A percentile compares a stretch with the other conserved stretches of the same genome.
phyloP scores from a whole-genome alignment of 495 filamentous ascomycete species.

The Chaetomium tenue region DNA sequence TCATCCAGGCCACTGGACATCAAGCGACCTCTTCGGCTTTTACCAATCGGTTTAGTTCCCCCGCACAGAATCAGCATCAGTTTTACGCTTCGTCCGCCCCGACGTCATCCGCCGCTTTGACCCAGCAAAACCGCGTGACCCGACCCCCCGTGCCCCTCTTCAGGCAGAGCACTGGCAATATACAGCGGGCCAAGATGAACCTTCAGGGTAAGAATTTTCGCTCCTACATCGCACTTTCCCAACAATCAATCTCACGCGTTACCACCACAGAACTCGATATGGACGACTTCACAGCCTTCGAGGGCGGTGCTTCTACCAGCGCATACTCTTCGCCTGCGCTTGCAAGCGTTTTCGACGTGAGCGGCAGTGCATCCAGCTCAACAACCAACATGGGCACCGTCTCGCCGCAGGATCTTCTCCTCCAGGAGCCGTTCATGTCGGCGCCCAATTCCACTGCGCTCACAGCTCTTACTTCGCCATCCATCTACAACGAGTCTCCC shows the following conservation, averaged over 20 bases:
- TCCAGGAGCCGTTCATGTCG: constrained; percentile 62
- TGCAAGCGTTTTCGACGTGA: constrained; percentile 47
- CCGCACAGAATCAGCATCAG: constrained; percentile 46
- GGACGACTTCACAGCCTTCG: constrained; percentile 53
- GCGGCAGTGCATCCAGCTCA: constrained; percentile 42
- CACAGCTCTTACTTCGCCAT: constrained; percentile 82
- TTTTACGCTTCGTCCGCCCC: constrained; percentile 57
- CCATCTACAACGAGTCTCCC: constrained; percentile 71
- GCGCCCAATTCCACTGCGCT: constrained; percentile 80
- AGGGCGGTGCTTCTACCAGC: constrained; percentile 48
- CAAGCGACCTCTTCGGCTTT: constrained; percentile 56
- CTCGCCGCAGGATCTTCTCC: constrained; percentile 80
- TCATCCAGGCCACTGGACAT: constrained; percentile 59
- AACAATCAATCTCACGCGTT: constrained; percentile 42
- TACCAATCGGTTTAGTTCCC: constrained; percentile 55
- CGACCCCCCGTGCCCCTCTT: constrained; percentile 53
- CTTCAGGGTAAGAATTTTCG: constrained; percentile 40
- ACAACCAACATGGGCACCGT: constrained; percentile 63
- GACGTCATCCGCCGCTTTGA: constrained; percentile 46
- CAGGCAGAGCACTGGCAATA: constrained; percentile 47
- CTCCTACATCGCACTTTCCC: constrained; percentile 14
- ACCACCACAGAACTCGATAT: constrained; percentile 50
- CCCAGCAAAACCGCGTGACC: constrained; percentile 43
- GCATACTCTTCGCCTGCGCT: constrained; percentile 54
- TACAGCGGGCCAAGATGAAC: constrained; percentile 49